phyloP scores from a whole-genome alignment of 345 rosid genomes.

The Toxicodendron radicans region DNA sequence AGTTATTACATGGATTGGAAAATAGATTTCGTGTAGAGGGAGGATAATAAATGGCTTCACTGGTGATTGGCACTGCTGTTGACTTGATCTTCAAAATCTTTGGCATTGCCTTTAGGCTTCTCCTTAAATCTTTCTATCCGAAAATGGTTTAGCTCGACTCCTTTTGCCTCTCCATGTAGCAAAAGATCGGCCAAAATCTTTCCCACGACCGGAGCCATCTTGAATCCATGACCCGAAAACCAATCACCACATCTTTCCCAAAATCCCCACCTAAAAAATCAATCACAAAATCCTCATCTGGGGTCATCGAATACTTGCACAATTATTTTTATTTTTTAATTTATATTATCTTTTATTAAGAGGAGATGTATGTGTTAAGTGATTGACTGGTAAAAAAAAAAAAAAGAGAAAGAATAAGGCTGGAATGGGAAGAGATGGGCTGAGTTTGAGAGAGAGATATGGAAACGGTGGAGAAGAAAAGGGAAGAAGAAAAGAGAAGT shows the following conservation, averaged over 20 bases:
- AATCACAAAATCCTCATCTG: conserved; percentile 81
- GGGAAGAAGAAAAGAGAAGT: no score
- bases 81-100: conserved; percentile 57
- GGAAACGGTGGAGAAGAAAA: no score
- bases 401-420: no score
- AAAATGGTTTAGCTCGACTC: conserved; percentile 53
- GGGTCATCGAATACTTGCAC: conserved; percentile 81
- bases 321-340: no score
- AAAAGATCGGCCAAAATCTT: conserved; percentile 71
- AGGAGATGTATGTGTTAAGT: no score
- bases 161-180: conserved; percentile 46
- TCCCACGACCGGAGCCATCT: conserved; percentile 81
- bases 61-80: conserved; percentile 1
- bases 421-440: no score
- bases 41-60: not conserved
- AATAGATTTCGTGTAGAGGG: not conserved
- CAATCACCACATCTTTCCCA: conserved; percentile 68
- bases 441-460: no score
- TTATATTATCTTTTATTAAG: no score
- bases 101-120: conserved; percentile 61
- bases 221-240: conserved; percentile 93
- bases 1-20: not conserved
- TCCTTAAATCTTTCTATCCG: conserved; percentile 57
- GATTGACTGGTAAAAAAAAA: no score
- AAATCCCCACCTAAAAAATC: conserved; percentile 82